Conservation (phyloP, 768 basidiomycete species). For the Tylopilus plumbeoviolaceoides region DNA sequence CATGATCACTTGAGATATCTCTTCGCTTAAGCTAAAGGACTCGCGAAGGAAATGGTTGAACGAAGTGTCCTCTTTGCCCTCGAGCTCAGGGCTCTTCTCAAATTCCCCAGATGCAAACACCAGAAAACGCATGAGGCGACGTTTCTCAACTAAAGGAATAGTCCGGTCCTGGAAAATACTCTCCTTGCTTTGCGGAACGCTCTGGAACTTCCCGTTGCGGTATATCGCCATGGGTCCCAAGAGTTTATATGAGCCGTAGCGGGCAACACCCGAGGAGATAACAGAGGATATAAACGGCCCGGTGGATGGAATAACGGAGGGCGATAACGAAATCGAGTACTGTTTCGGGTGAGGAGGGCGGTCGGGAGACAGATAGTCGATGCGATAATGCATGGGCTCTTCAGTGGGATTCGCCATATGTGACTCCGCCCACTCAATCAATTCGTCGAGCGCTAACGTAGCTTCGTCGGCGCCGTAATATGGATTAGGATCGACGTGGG, state of each 20-base stretch:
- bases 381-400: conserved; percentile 14
- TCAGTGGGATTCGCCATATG: conserved; percentile 21
- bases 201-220: conserved; percentile 44
- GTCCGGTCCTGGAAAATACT: conserved; percentile 85
- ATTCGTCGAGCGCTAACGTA: conserved; percentile 76
- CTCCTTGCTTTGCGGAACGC: conserved; percentile 88
- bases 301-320: conserved; percentile 72
- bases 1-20: conserved; percentile 56
- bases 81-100: conserved; percentile 55
- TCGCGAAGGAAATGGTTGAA: conserved; percentile 64
- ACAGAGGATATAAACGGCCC: conserved; percentile 79
- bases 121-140: conserved; percentile 89
- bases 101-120: conserved; percentile 77
- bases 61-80: conserved; percentile 49
- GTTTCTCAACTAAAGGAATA: conserved; percentile 77
- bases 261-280: conserved; percentile 77
- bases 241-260: conserved; percentile 88
- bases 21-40: conserved; percentile 57
- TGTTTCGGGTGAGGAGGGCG: conserved; percentile 59
- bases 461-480: conserved; percentile 88
- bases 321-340: conserved; percentile 84
- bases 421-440: conserved; percentile 61
- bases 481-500: conserved; percentile 78
- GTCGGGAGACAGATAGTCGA: conserved; percentile 39
- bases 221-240: conserved; percentile 68